Base-by-base conservation (phyloP, 129 eudicot species). In the Flaveria trinervia region DNA sequence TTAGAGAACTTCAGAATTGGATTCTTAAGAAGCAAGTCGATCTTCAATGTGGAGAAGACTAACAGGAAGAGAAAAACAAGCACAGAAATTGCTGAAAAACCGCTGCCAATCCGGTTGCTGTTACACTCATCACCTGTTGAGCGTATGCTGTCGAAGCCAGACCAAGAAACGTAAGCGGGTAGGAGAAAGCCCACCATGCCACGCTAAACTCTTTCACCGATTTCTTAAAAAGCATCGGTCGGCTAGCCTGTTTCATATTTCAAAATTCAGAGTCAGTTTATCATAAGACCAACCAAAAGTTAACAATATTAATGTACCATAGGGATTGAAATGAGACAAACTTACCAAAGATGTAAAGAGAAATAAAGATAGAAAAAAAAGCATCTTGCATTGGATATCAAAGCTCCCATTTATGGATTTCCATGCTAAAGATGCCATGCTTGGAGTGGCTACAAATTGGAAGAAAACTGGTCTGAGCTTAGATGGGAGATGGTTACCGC, bases 121-220 rank as follows among this genome's bases (percentile, higher is more conserved):
- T 68, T 12, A 61, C 17, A 72, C 81, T 72, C 57, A 85, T 73
- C 77, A 89, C 92, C 25, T 89, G 79, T 4, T 85, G 77, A 52
- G 96, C 86, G 33, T 92, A 92, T 46, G 83, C 85, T 17, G 92
- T 84, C 5, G 96, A 81, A 1, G 97, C 92, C 15, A 92, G 79
- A 14, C 96, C 96, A 25, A 92, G 86, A 77, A 85, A 83, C 13
- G 88, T 87, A 18, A 85, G 49, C 7, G 96, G 92, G 55, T 81
- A 92, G 5, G 96, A 89, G 82, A 83, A 92, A 51, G 97, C 95
- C 97, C 97, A 92, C 97, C 96, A 92, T n/a, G 89, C 85, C 50
- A 89, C 73, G 28, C 68, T 89, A 73, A 85, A 89, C 83, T 80
- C 88, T 65, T 73, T 89, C 88, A 89, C 72, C 0, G 97, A 86